Percentiles rank a stretch among this genome's conserved stretches.
Evolutionary conservation across 495 filamentous ascomycete species (phyloP).

Genomic region (Lophium mytilinum): DNA sequence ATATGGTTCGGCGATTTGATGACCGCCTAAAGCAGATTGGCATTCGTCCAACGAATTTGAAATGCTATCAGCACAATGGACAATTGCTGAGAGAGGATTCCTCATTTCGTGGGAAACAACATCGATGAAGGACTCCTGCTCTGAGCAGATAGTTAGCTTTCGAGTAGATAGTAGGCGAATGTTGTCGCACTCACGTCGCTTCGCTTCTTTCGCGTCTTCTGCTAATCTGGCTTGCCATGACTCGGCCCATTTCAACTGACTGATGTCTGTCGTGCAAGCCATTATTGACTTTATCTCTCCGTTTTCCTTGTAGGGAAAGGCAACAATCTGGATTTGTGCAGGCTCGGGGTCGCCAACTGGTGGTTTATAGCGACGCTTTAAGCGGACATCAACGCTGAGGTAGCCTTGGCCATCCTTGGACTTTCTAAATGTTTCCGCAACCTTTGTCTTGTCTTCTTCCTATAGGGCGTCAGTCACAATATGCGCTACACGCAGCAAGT

Average conservation of each 20-base stretch:
- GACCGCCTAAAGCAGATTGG: not conserved
- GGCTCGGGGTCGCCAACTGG: conserved; percentile 11
- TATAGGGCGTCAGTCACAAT: not conserved
- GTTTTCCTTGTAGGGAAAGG: conserved; percentile 14
- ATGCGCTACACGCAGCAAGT: too few species aligned
- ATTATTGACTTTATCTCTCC: conserved; percentile 12
- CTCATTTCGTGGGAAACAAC: conserved; percentile 29
- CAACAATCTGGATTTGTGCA: conserved; percentile 11
- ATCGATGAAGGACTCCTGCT: conserved; percentile 26
- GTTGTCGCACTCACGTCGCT: conserved; percentile 3
- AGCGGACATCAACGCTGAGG: conserved; percentile 7
- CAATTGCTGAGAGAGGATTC: conserved; percentile 31
- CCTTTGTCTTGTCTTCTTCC: conserved; percentile 9
- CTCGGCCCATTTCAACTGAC: conserved; percentile 26
- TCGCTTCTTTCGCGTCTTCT: conserved; percentile 26
- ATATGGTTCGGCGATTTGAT: conserved; percentile 9
- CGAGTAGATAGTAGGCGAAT: too few species aligned
- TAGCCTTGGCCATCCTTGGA: not conserved
- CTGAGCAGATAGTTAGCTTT: too few species aligned
- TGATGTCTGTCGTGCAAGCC: conserved; percentile 28
- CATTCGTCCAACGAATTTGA: conserved; percentile 6
- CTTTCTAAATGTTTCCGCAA: not conserved
- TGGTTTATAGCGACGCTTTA: conserved; percentile 12
- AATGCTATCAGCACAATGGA: conserved; percentile 32
- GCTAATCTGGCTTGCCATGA: conserved; percentile 25